Evolutionary conservation across 1,139 yeast genomes (phyloP), one percentile per base, ranked within the genome.

Genomic region (Kurtzmaniella quercitrusa): DNA sequence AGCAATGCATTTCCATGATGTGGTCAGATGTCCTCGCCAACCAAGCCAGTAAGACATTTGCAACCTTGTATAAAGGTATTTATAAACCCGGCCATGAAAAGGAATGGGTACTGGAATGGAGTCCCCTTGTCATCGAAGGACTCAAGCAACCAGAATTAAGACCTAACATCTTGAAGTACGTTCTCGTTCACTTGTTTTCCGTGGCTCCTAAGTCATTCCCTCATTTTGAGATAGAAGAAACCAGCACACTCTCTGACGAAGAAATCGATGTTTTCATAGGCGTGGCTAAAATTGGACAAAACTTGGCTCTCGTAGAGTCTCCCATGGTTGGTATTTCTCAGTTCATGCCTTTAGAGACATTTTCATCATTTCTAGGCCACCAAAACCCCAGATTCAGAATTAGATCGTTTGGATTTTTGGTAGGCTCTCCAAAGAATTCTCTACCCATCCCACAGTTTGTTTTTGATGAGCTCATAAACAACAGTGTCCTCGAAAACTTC

Each of bases 281-380:
- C 2, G 66, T 84, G 42, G 60, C 86, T 41, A 79, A 77, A 54
- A 74, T 83, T 42, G 94, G 89, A 0, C 85, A 82, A 53, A 81
- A 79, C 38, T 56, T 82, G 15, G 76, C 75, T 1, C 70, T 80
- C 21, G 65, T 76, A 8, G 69, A 65, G 33, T 83, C 79, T 39
- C 81, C 83, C 9, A 19, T 36, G 25, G 27, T 12, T 19, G 21
- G 16, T 18, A 36, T 36, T 12, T 36, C 38, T 6, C 25, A 19
- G 16, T 36, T 36, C 15, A 36, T 36, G 17, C 21, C 38, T 3
- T 14, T 19, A 14, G 38, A 36, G n/a, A 36, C 38, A 3, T 14
- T 76, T 74, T 44, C 70, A 4, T 40, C 44, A 2, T 17, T 70
- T 36, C 60, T 83, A 15, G 59, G 74, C 10, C 78, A 75, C 45